Conservation (phyloP, 495 filamentous ascomycete species). For the Neurospora sp. region DNA sequence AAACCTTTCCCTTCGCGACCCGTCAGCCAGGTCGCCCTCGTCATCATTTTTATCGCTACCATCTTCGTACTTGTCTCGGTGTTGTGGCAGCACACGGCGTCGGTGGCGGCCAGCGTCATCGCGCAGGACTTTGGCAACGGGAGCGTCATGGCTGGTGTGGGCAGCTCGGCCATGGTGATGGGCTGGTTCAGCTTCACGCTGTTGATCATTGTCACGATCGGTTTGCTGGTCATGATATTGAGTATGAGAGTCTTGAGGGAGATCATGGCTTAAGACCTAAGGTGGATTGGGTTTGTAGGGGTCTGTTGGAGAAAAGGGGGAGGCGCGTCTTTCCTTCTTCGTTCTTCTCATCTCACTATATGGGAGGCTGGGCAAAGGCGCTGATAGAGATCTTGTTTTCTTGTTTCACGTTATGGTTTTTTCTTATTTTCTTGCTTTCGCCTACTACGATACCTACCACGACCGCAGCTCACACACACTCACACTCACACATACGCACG, state of each 20-base stretch:
- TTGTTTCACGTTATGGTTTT: not conserved
- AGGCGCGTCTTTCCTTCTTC: not conserved
- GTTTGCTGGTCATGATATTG: constrained; percentile 88
- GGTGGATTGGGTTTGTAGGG: not conserved
- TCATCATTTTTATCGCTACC: constrained; percentile 69
- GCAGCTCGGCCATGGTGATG: constrained; percentile 86
- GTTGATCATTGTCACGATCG: constrained; percentile 88
- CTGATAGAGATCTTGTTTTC: not conserved
- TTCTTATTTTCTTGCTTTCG: not conserved
- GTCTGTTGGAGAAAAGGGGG: not conserved
- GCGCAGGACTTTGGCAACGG: constrained; percentile 95
- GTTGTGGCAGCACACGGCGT: constrained; percentile 81
- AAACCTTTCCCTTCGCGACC: constrained; percentile 71
- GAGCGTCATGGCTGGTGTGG: constrained; percentile 78
- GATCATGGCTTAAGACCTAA: constrained; percentile 30
- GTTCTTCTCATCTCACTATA: not conserved
- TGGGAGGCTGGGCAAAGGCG: not conserved
- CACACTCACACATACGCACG: not conserved
- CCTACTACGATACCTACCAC: not conserved
- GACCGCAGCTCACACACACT: not conserved
- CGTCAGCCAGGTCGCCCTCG: constrained; percentile 63
- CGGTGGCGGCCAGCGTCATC: constrained; percentile 84
- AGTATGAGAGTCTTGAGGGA: constrained; percentile 61
- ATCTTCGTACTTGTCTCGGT: constrained; percentile 72
- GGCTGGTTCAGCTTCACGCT: constrained; percentile 95